Conservation (phyloP, 2,329 filamentous ascomycete genomes). For the Cladosporium sp. region DNA sequence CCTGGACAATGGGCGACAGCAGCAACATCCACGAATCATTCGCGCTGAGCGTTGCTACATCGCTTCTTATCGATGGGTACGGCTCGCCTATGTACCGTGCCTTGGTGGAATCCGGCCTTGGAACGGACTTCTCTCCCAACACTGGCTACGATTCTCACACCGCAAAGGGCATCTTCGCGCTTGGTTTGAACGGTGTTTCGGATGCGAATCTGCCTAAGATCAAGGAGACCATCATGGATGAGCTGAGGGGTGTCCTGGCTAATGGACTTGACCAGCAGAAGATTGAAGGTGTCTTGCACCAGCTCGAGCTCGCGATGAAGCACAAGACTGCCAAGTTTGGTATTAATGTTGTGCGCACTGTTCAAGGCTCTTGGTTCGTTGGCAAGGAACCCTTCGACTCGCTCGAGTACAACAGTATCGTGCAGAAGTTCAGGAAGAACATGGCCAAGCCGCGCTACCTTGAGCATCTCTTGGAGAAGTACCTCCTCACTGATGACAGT, state of each 20-base stretch:
- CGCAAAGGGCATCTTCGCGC: slow-evolving; percentile 76
- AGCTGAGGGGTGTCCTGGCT: slow-evolving; percentile 64
- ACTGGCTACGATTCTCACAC: slow-evolving; percentile 80
- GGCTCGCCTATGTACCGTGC: slow-evolving; percentile 88
- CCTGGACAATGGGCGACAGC: slow-evolving; percentile 84
- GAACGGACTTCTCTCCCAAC: slow-evolving; percentile 91
- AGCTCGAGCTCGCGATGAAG: slow-evolving; percentile 86
- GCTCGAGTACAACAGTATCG: slow-evolving; percentile 85
- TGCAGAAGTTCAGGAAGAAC: slow-evolving; percentile 73
- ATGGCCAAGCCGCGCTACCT: slow-evolving; percentile 75
- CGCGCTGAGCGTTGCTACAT: slow-evolving; percentile 75
- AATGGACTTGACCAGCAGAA: slow-evolving; percentile 86
- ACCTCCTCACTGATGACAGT: slow-evolving; percentile 79
- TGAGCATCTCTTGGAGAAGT: slow-evolving; percentile 81
- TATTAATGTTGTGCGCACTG: slow-evolving; percentile 79
- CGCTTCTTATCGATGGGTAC: slow-evolving; percentile 86
- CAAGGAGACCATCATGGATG: slow-evolving; percentile 67
- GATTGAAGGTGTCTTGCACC: slow-evolving; percentile 89
- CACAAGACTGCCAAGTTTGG: slow-evolving; percentile 97
- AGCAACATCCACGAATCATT: slow-evolving; percentile 84
- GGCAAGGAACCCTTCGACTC: slow-evolving; percentile 89
- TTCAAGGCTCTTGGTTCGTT: slow-evolving; percentile 93
- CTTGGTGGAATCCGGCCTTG: slow-evolving; percentile 82
- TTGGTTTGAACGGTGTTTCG: slow-evolving; percentile 86
- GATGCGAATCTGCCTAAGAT: slow-evolving; percentile 74